Conservation (phyloP, 225 moss, liverwort and hornwort species). For the Bryum argenteum region DNA sequence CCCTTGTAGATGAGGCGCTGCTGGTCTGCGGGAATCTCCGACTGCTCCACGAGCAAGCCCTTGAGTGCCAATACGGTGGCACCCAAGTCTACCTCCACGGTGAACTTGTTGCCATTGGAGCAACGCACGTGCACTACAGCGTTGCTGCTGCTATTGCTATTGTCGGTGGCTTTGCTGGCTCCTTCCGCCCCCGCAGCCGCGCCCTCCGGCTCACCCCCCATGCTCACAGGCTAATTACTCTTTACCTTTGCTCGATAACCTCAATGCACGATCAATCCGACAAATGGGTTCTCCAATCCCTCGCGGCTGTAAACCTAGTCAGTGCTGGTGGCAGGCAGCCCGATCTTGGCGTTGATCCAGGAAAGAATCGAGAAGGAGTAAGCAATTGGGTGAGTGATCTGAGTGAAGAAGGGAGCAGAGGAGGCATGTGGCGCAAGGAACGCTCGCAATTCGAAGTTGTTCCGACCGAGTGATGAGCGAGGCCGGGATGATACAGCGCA, state of each 20-base stretch:
- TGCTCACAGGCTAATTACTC: conserved; percentile 24
- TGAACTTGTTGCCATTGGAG: conserved; percentile 96
- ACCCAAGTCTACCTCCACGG: conserved; percentile 83
- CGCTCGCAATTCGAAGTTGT: neutral
- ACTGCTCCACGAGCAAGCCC: conserved; percentile 73
- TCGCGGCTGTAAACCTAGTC: neutral
- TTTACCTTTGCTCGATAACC: neutral
- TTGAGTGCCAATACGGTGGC: conserved; percentile 70
- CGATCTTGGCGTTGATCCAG: conserved; percentile 17
- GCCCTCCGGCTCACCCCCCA: conserved; percentile 74
- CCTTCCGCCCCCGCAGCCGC: conserved; percentile 37
- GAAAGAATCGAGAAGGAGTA: neutral
- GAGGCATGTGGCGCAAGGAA: neutral
- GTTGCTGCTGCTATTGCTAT: neutral
- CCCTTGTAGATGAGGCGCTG: conserved; percentile 98
- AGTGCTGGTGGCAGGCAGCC: no score
- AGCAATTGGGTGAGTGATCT: no score
- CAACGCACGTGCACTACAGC: conserved; percentile 79
- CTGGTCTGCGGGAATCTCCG: conserved; percentile 94
- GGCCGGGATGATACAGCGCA: no score
- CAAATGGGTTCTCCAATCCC: neutral
- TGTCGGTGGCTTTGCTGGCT: conserved; percentile 2
- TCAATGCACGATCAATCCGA: neutral
- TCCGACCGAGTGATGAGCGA: neutral
- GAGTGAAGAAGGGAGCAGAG: no score